Conservation (phyloP, 2,329 filamentous ascomycete species). For the Neopestalotiopsis sp. region DNA sequence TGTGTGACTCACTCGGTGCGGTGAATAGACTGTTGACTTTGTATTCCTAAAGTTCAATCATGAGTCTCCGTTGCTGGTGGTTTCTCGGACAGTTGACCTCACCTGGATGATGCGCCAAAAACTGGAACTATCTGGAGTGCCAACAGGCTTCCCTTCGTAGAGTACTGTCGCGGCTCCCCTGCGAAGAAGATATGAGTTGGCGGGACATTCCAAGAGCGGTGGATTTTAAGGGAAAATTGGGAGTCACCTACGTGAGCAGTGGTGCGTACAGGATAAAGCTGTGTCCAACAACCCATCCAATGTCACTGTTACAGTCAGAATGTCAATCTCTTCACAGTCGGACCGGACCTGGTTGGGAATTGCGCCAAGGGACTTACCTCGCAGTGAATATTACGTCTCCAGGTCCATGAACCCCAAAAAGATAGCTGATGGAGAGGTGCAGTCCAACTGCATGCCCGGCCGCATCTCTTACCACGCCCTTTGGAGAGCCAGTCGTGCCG, state of each 20-base stretch:
- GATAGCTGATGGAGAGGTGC: constrained; percentile 79
- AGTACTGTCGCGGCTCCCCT: constrained; percentile 81
- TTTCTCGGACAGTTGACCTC: background rate
- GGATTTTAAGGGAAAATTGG: background rate
- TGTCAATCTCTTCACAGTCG: background rate
- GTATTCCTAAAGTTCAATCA: constrained; percentile 60
- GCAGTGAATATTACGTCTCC: constrained; percentile 68
- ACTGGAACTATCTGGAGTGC: constrained; percentile 68
- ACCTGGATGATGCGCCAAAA: constrained; percentile 84
- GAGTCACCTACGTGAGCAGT: constrained; percentile 62
- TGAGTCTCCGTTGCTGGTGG: background rate
- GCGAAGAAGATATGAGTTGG: background rate
- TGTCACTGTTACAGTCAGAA: constrained; percentile 57
- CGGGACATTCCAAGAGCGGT: too few relatives aligned
- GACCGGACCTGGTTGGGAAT: too few relatives aligned
- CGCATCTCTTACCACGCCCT: constrained; percentile 63
- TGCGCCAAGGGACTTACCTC: constrained; percentile 48
- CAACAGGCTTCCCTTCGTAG: constrained; percentile 69
- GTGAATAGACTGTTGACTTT: constrained; percentile 85
- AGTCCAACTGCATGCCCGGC: constrained; percentile 88
- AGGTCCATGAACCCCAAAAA: constrained; percentile 83
- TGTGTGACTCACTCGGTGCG: constrained; percentile 65
- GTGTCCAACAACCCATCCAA: constrained; percentile 90
- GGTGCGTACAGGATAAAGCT: constrained; percentile 91
- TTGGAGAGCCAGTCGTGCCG: constrained; percentile 22